Evolutionary conservation across 2,329 filamentous ascomycete species (phyloP).

Genomic region (Fusarium burgessii): DNA sequence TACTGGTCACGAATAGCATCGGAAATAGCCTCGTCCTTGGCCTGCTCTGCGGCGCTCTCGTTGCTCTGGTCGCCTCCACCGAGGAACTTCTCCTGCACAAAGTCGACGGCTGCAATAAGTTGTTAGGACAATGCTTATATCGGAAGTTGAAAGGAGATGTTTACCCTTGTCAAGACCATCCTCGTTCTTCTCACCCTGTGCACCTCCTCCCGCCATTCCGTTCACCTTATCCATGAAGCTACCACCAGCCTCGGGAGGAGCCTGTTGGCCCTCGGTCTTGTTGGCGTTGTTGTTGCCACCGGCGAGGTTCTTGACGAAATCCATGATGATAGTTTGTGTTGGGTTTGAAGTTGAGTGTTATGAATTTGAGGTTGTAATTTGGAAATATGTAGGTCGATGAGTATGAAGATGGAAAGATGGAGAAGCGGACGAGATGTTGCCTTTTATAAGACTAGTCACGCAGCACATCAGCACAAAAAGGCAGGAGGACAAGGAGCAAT

Average conservation of each 20-base stretch:
- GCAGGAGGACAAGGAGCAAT: constrained; percentile 9
- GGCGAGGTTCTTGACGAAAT: constrained; percentile 66
- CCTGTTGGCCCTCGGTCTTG: constrained; percentile 45
- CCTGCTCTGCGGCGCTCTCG: constrained; percentile 80
- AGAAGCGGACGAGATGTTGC: background rate
- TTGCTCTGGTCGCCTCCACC: constrained; percentile 78
- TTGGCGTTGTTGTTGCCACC: constrained; percentile 50
- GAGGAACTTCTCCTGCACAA: constrained; percentile 80
- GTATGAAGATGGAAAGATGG: background rate
- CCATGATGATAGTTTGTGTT: constrained; percentile 56
- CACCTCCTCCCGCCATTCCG: constrained; percentile 76
- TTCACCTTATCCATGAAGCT: constrained; percentile 79
- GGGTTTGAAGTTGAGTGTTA: background rate
- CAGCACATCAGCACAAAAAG: background rate
- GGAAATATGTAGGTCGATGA: background rate
- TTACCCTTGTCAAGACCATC: constrained; percentile 84
- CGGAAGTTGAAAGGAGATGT: background rate
- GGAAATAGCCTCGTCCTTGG: constrained; percentile 83
- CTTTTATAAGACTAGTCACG: constrained; percentile 24
- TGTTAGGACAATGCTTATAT: background rate
- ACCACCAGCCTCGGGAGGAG: constrained; percentile 48
- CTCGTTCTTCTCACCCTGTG: constrained; percentile 83
- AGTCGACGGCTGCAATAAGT: constrained; percentile 72
- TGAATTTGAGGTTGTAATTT: background rate
- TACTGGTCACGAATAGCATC: constrained; percentile 79